These are phyloP conservation scores for Entomophthora muscae DNA, from an alignment of 371 early-diverging fungal species.

Conservation along the genomic window DNA sequence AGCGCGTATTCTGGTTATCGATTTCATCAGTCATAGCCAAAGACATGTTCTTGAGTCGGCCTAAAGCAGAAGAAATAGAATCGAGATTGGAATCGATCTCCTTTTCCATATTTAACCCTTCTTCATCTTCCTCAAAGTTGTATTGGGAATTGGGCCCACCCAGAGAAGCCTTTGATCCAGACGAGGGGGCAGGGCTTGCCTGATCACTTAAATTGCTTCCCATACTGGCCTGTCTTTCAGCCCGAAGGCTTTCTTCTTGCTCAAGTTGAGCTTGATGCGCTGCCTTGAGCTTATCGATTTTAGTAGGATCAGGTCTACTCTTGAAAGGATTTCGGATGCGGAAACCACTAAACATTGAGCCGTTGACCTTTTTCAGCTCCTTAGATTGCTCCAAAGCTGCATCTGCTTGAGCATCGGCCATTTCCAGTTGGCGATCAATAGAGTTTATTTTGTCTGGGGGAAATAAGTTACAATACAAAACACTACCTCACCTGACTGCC, in stretches of 20 bases:
- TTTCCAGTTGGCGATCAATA: constrained; percentile 43
- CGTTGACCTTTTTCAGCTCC: constrained; percentile 49
- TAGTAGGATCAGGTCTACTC: constrained; percentile 20
- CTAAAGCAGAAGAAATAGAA: constrained; percentile 31
- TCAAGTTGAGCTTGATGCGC: constrained; percentile 19
- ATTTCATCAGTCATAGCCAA: constrained; percentile 46
- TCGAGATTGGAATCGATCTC: constrained; percentile 61
- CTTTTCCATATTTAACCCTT: constrained; percentile 44
- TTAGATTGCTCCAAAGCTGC: constrained; percentile 41
- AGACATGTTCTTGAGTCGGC: constrained; percentile 51
- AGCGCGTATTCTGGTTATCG: constrained; percentile 27
- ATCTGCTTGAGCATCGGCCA: constrained; percentile 43
- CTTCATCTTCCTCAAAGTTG: constrained; percentile 36
- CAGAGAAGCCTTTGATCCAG: constrained; percentile 16
- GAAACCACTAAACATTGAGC: constrained; percentile 42
- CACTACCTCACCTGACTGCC: constrained; percentile 29
- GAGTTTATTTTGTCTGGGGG: constrained; percentile 41
- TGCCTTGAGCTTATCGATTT: constrained; percentile 22
- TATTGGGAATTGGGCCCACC: constrained; percentile 28
- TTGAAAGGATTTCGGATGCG: constrained; percentile 35
- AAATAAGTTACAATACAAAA: background rate
- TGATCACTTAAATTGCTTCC: constrained; percentile 17
- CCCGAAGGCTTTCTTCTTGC: constrained; percentile 11
- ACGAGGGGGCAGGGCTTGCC: constrained; percentile 15
- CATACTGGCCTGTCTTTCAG: constrained; percentile 19